Evolutionary conservation across 1,284 basidiomycete genomes (phyloP).

Genomic region (Stygiomarasmius scandens): DNA sequence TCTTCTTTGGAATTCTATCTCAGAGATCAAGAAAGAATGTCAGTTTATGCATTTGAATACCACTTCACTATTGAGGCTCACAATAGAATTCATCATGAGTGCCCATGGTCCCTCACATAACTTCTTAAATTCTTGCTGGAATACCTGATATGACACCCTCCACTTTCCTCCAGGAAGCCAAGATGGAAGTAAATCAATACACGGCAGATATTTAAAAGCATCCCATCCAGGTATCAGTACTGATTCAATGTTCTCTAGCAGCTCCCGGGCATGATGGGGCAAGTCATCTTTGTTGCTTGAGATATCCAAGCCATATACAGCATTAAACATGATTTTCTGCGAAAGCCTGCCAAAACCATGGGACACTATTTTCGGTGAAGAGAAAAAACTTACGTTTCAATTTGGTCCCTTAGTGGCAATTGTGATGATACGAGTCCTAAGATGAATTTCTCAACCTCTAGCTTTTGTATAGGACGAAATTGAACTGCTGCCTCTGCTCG

Average conservation of each 20-base stretch:
- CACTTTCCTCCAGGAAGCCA: slow-evolving; percentile 14
- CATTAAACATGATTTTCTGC: background rate
- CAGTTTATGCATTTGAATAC: no score
- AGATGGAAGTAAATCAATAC: slow-evolving; percentile 7
- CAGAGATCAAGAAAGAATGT: no score
- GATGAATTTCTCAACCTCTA: slow-evolving; percentile 27
- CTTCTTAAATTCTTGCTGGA: background rate
- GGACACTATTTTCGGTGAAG: no score
- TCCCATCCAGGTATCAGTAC: background rate
- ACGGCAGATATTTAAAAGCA: slow-evolving; percentile 8
- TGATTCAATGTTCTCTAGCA: background rate
- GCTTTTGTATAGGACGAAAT: slow-evolving; percentile 24
- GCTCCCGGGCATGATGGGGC: background rate
- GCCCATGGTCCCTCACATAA: no score
- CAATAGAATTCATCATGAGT: background rate
- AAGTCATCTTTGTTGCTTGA: background rate
- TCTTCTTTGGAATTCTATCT: no score
- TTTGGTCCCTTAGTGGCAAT: no score
- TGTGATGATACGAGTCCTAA: no score
- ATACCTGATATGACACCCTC: background rate
- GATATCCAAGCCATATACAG: slow-evolving; percentile 8
- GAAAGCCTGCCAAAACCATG: background rate
- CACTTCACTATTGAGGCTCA: no score
- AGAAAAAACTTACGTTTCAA: no score
- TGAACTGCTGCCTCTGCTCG: slow-evolving; percentile 19